Conservation (phyloP, 2,329 filamentous ascomycete species). For the Orbilia blumenaviensis region DNA sequence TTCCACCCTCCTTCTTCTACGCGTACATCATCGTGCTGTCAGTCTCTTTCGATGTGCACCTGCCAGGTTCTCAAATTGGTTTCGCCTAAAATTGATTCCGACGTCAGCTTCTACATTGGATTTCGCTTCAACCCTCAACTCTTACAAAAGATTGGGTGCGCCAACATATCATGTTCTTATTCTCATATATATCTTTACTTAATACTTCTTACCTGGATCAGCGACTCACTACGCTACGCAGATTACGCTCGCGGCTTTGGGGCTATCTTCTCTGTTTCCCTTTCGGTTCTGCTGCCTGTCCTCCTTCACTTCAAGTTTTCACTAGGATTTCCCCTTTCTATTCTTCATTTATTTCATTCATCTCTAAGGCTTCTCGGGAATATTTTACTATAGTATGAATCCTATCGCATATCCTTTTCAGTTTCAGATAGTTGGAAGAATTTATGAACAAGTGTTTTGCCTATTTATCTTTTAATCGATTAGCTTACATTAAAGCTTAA, state of each 20-base stretch:
- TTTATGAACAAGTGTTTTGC: no score
- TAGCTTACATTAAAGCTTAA: no score
- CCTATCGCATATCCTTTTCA: background rate
- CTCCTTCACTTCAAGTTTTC: slow-evolving; percentile 18
- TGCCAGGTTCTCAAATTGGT: background rate
- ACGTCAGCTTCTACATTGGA: background rate
- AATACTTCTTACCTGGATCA: slow-evolving; percentile 14
- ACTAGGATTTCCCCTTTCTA: slow-evolving; percentile 15
- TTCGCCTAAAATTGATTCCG: background rate
- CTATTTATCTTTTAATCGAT: no score
- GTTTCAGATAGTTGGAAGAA: no score
- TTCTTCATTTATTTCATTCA: slow-evolving; percentile 7
- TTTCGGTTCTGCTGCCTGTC: slow-evolving; percentile 4
- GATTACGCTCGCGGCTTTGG: background rate
- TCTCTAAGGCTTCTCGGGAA: slow-evolving; percentile 1
- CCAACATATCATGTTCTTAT: background rate
- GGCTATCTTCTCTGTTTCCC: background rate
- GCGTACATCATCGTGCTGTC: background rate
- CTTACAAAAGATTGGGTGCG: background rate
- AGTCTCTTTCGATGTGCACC: background rate
- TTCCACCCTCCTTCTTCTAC: background rate
- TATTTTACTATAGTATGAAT: background rate
- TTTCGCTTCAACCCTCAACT: background rate
- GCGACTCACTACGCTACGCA: background rate
- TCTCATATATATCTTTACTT: slow-evolving; percentile 17